A percentile compares a stretch with the other conserved stretches of the same genome.
These are phyloP conservation scores for Aspergillus spinulosporus DNA, from an alignment of 2,329 filamentous ascomycete species.

Conservation along the genomic window DNA sequence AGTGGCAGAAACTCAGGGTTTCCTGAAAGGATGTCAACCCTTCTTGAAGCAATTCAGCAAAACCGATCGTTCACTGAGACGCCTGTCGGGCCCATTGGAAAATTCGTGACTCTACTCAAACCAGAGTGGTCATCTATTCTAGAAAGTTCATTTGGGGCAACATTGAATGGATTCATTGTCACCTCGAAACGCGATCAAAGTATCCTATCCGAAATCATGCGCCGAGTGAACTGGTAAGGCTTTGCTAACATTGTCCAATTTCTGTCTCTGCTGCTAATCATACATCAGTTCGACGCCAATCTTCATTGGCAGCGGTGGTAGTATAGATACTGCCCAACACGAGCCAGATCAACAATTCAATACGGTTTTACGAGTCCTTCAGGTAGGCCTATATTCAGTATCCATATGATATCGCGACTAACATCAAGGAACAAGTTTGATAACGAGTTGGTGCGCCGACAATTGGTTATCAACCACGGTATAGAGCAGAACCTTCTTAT, in stretches of 20 bases:
- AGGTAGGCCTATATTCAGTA: slow-evolving; percentile 40
- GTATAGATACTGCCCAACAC: slow-evolving; percentile 61
- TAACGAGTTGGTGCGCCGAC: slow-evolving; percentile 72
- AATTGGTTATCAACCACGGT: slow-evolving; percentile 76
- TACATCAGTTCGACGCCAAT: slow-evolving; percentile 55
- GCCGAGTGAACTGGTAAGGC: slow-evolving; percentile 52
- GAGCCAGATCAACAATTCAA: slow-evolving; percentile 73
- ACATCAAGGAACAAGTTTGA: slow-evolving; percentile 60
- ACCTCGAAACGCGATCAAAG: slow-evolving; percentile 72
- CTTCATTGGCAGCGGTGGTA: slow-evolving; percentile 60
- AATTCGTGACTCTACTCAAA: slow-evolving; percentile 72
- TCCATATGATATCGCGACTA: slow-evolving; percentile 17
- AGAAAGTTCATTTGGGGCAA: slow-evolving; percentile 70
- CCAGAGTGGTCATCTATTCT: slow-evolving; percentile 81
- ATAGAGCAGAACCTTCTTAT: slow-evolving; percentile 87
- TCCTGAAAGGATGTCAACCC: slow-evolving; percentile 59
- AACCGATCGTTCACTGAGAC: slow-evolving; percentile 68
- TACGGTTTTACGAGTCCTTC: slow-evolving; percentile 77
- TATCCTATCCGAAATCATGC: slow-evolving; percentile 67
- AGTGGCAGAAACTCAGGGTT: slow-evolving; percentile 66
- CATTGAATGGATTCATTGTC: slow-evolving; percentile 77
- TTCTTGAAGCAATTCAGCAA: slow-evolving; percentile 68
- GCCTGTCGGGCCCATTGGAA: slow-evolving; percentile 82
- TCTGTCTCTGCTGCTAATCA: slow-evolving; percentile 18
- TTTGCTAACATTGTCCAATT: slow-evolving; percentile 8